These are phyloP conservation scores for Dacryopinax primogenitus DNA, from an alignment of 768 basidiomycete species.

Conservation along the genomic window DNA sequence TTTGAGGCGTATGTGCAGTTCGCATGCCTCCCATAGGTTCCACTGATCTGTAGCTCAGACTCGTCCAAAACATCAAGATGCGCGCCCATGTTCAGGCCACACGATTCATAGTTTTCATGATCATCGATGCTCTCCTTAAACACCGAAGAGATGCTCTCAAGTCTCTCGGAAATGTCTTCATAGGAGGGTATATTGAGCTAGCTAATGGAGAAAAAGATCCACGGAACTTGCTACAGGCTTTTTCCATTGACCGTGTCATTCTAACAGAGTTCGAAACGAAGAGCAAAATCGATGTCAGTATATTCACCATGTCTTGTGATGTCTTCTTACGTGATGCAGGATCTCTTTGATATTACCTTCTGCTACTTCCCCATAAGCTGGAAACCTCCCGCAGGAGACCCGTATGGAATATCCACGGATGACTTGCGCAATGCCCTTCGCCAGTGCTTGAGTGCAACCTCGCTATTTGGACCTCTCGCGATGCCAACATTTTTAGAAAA, in stretches of 20 bases:
- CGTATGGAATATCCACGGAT: slow-evolving; percentile 79
- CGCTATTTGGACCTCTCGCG: slow-evolving; percentile 70
- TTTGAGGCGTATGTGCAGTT: slow-evolving; percentile 42
- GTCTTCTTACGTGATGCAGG: slow-evolving; percentile 33
- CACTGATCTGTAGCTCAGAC: slow-evolving; percentile 30
- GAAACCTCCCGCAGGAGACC: slow-evolving; percentile 84
- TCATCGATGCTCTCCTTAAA: slow-evolving; percentile 67
- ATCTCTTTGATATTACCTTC: slow-evolving; percentile 86
- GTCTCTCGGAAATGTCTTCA: slow-evolving; percentile 55
- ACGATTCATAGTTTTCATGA: slow-evolving; percentile 65
- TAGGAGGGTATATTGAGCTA: slow-evolving; percentile 61
- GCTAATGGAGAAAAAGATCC: slow-evolving; percentile 97
- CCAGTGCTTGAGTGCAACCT: slow-evolving; percentile 69
- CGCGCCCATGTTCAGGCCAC: slow-evolving; percentile 67
- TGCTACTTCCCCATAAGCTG: slow-evolving; percentile 99
- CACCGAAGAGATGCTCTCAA: slow-evolving; percentile 60
- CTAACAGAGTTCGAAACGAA: slow-evolving; percentile 77
- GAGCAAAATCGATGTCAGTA: slow-evolving; percentile 58
- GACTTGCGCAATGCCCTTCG: slow-evolving; percentile 64
- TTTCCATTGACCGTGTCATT: slow-evolving; percentile 75
- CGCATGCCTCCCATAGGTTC: slow-evolving; percentile 10
- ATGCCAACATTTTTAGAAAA: slow-evolving; percentile 87
- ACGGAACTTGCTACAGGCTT: slow-evolving; percentile 78
- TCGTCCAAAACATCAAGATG: slow-evolving; percentile 71
- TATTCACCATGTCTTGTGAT: neutral